These are phyloP conservation scores for Colletotrichum theobromicola DNA, from an alignment of 2,329 filamentous ascomycete genomes.

Conservation along the genomic window DNA sequence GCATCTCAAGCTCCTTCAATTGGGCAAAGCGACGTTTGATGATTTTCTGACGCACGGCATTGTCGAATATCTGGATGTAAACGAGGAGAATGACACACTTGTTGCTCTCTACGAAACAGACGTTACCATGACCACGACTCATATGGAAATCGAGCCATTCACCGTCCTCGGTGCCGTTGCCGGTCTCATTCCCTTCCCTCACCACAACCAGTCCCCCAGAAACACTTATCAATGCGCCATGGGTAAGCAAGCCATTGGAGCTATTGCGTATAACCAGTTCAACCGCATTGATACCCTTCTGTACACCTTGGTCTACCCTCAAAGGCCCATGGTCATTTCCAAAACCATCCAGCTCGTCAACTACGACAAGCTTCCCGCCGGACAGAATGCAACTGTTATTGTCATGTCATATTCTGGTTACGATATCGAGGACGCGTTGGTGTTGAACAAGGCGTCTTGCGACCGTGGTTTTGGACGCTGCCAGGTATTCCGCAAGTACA, in stretches of 20 bases:
- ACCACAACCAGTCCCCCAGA: slow-evolving; percentile 97
- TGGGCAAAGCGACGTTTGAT: slow-evolving; percentile 87
- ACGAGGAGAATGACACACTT: slow-evolving; percentile 96
- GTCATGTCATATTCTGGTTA: slow-evolving; percentile 99
- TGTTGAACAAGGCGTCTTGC: slow-evolving; percentile 93
- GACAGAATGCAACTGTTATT: slow-evolving; percentile 95
- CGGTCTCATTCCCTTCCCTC: slow-evolving; percentile 94
- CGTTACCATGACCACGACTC: slow-evolving; percentile 83
- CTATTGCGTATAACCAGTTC: slow-evolving; percentile 98
- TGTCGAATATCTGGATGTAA: slow-evolving; percentile 96
- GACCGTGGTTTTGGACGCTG: slow-evolving; percentile 96
- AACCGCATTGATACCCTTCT: slow-evolving; percentile 94
- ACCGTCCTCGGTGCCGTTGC: slow-evolving; percentile 95
- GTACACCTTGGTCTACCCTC: slow-evolving; percentile 96
- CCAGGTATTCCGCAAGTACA: slow-evolving; percentile 97
- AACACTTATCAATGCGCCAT: slow-evolving; percentile 99
- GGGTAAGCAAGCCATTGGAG: slow-evolving; percentile 99
- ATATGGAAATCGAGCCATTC: slow-evolving; percentile 97
- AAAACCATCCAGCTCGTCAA: slow-evolving; percentile 96
- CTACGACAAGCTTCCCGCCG: slow-evolving; percentile 96
- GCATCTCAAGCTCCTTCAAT: slow-evolving; percentile 81
- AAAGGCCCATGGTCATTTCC: slow-evolving; percentile 96
- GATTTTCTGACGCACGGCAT: slow-evolving; percentile 90
- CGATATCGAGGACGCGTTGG: slow-evolving; percentile 98
- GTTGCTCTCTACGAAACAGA: slow-evolving; percentile 90